Base-by-base conservation (phyloP, 163 green algal species). In the Prototheca wickerhamii region DNA sequence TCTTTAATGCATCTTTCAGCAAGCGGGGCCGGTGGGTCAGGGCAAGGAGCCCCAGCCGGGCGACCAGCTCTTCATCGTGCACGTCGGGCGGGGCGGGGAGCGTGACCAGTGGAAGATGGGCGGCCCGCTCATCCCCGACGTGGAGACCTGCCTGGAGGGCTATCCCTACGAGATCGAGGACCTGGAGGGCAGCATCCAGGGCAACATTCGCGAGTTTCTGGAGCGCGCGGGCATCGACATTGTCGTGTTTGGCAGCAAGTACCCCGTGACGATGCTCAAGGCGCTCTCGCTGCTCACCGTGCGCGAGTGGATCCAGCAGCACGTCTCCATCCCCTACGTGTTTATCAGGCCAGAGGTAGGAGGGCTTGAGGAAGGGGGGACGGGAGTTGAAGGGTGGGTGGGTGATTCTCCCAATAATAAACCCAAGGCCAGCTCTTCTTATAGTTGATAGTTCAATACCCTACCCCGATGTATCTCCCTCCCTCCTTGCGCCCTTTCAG, bases 251-350 rank as follows among this genome's bases (percentile, higher is more conserved):
- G 58, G 58, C 5, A 61, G 18, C 18, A 29, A 20, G 12, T 31
- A 43, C 20, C 30, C 43, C 33, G 58, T 61, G 28, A 35, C 50
- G 33, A 29, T 33, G 5, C 46, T 67, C 3, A 53, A 63, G 35
- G 17, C 54, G 0, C 32, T 58, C 3, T 26, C 21, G 7, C 62
- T 58, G 37, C 42, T 60, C 23, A 40, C 60, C 46, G 71, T 71
- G 35, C 59, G 43, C n/a, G 72, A 75, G 20, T 79, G 63, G 63
- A 62, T 75, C 23, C 61, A 65, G 51, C 18, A 62, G 4, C 65
- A 75, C 18, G 56, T 75, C 21, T 44, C 18, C 33, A 55, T 28
- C 29, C 72, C 72, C 31, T 79, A 67, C 35, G 56, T 75, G n/a
- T 73, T 79, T 40, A 64, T 75, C 21, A 61, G 72, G 10, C 40